A percentile compares a stretch with the other conserved stretches of the same genome.
phyloP scores from a whole-genome alignment of 2,329 filamentous ascomycete species.

The Neofusicoccum cordaticola region DNA sequence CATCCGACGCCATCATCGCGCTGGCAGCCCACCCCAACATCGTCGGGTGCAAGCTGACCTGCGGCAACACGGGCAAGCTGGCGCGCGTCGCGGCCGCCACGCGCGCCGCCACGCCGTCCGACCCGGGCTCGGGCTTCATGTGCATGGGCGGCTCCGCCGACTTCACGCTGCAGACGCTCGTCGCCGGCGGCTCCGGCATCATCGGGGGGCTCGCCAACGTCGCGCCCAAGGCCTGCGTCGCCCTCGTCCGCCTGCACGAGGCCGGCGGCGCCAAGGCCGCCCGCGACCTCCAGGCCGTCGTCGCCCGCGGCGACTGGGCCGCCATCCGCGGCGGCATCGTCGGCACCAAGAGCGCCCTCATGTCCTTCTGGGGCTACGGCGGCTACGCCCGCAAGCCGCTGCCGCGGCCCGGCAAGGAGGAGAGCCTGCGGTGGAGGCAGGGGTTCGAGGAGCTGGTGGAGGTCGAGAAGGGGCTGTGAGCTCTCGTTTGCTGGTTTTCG shows the following conservation, averaged over 20 bases:
- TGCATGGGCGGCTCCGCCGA: constrained; percentile 72
- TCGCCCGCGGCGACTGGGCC: constrained; percentile 67
- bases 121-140: constrained; percentile 57
- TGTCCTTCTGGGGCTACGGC: constrained; percentile 64
- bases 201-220: constrained; percentile 72
- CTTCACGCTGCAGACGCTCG: constrained; percentile 68
- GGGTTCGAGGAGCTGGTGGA: constrained; percentile 46
- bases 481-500: no score
- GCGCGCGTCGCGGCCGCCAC: constrained; percentile 58
- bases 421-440: constrained; percentile 39
- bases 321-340: constrained; percentile 68
- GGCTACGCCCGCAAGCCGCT: constrained; percentile 59
- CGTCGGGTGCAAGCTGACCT: constrained; percentile 67
- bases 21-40: constrained; percentile 64
- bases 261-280: constrained; percentile 61
- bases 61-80: constrained; percentile 69
- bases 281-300: constrained; percentile 60
- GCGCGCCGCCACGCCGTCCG: constrained; percentile 33
- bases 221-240: constrained; percentile 63
- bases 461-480: constrained; percentile 35
- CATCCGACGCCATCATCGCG: constrained; percentile 60
- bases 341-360: constrained; percentile 64
- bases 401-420: constrained; percentile 47
- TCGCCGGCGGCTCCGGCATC: constrained; percentile 68
- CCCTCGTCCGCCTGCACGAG: constrained; percentile 59